phyloP scores from a whole-genome alignment of 805 yeast species.

The Kodamaea jinghongensis region DNA sequence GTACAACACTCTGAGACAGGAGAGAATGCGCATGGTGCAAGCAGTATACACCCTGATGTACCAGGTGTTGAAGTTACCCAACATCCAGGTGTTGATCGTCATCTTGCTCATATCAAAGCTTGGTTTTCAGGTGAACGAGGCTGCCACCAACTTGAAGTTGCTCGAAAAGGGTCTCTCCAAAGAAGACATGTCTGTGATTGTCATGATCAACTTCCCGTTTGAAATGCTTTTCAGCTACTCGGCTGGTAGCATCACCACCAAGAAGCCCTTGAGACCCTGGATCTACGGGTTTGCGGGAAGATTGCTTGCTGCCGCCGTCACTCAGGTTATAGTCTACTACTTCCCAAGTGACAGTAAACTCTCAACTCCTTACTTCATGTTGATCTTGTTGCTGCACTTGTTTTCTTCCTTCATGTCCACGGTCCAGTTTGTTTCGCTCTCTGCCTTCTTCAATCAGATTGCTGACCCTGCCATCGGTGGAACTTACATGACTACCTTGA shows the following conservation, averaged over 20 bases:
- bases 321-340: slow-evolving; percentile 65
- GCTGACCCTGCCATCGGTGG: slow-evolving; percentile 98
- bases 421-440: slow-evolving; percentile 88
- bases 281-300: slow-evolving; percentile 82
- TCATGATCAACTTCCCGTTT: slow-evolving; percentile 91
- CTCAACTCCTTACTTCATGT: slow-evolving; percentile 53
- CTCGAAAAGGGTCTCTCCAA: slow-evolving; percentile 89
- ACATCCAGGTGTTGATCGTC: slow-evolving; percentile 69
- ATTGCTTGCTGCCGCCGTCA: slow-evolving; percentile 67
- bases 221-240: slow-evolving; percentile 94
- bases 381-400: slow-evolving; percentile 79
- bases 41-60: slow-evolving; percentile 65
- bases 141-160: slow-evolving; percentile 88
- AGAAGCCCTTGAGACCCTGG: slow-evolving; percentile 86
- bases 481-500: slow-evolving; percentile 94
- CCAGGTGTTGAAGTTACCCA: slow-evolving; percentile 62
- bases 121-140: slow-evolving; percentile 95
- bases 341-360: slow-evolving; percentile 63
- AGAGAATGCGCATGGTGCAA: slow-evolving; percentile 32
- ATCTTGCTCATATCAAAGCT: slow-evolving; percentile 80
- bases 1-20: slow-evolving; percentile 19
- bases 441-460: slow-evolving; percentile 91
- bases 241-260: slow-evolving; percentile 92
- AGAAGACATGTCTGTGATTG: slow-evolving; percentile 91
- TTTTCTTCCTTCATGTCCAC: slow-evolving; percentile 91